Conservation (phyloP, 768 basidiomycete species). For the Amyloporia xantha region DNA sequence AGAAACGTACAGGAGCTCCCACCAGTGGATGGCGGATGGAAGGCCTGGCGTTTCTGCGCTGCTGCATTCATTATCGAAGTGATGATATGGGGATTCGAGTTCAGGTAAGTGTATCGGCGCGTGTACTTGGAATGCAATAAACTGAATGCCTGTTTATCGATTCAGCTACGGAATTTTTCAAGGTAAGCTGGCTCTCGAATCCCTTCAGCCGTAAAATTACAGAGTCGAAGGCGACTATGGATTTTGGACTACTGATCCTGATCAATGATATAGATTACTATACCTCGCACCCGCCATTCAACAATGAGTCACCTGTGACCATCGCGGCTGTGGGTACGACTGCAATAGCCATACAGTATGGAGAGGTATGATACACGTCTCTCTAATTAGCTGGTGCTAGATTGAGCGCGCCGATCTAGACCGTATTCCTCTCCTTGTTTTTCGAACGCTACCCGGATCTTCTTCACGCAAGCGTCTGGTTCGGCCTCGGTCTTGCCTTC, state of each 20-base stretch:
- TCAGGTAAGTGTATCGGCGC: slow-evolving; percentile 11
- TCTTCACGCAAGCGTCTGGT: slow-evolving; percentile 13
- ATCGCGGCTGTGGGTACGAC: slow-evolving; percentile 17
- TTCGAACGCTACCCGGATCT: slow-evolving; percentile 17
- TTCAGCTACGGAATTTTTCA: slow-evolving; percentile 20
- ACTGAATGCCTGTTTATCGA: background rate
- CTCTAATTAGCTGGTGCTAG: too few relatives aligned
- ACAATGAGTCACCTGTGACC: slow-evolving; percentile 9
- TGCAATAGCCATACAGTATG: slow-evolving; percentile 14
- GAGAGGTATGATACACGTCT: slow-evolving; percentile 9
- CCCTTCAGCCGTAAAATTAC: background rate
- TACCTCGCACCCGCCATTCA: slow-evolving; percentile 17
- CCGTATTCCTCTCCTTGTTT: slow-evolving; percentile 10
- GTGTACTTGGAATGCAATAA: background rate
- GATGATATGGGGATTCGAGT: slow-evolving; percentile 20
- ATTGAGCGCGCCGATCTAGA: slow-evolving; percentile 6
- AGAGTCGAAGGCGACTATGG: background rate
- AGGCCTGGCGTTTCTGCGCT: slow-evolving; percentile 20
- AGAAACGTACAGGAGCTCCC: slow-evolving; percentile 17
- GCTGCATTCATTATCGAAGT: slow-evolving; percentile 18
- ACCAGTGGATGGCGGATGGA: slow-evolving; percentile 14
- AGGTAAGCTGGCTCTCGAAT: slow-evolving; percentile 2
- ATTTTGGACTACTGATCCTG: too few relatives aligned
- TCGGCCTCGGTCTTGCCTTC: slow-evolving; percentile 12
- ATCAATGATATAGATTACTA: slow-evolving; percentile 13